phyloP scores from a whole-genome alignment of 2,329 filamentous ascomycete species.

The Cladosporium austrohemisphaericum region DNA sequence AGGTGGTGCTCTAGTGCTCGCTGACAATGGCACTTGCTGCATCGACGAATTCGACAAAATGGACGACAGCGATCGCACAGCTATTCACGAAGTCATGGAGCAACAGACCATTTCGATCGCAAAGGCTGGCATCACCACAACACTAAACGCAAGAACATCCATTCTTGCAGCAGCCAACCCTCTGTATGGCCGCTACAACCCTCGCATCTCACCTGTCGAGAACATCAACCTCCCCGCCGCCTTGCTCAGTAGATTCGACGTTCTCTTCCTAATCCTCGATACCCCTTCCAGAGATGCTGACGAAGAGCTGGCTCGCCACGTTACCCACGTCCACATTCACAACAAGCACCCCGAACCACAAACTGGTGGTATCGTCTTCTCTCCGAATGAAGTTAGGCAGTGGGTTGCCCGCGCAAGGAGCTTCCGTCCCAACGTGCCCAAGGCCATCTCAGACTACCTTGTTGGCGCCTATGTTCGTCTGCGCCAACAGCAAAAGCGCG shows the following conservation, averaged over 20 bases:
- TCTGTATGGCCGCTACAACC: slow-evolving; percentile 96
- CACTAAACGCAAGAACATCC: slow-evolving; percentile 82
- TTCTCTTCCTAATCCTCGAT: slow-evolving; percentile 94
- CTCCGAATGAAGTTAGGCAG: slow-evolving; percentile 87
- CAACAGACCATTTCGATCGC: slow-evolving; percentile 83
- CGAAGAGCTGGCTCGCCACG: slow-evolving; percentile 90
- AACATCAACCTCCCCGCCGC: slow-evolving; percentile 99
- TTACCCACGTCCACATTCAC: slow-evolving; percentile 96
- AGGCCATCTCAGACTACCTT: slow-evolving; percentile 88
- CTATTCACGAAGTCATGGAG: slow-evolving; percentile 86
- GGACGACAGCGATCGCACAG: slow-evolving; percentile 77
- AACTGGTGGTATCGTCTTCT: slow-evolving; percentile 70
- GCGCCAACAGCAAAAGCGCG: slow-evolving; percentile 84
- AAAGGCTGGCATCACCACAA: slow-evolving; percentile 93
- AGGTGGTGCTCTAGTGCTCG: slow-evolving; percentile 73
- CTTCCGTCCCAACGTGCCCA: slow-evolving; percentile 81
- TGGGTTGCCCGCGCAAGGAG: slow-evolving; percentile 92
- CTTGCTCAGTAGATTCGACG: slow-evolving; percentile 91
- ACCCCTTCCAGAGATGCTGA: slow-evolving; percentile 85
- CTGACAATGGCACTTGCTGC: slow-evolving; percentile 80
- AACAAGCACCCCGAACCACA: slow-evolving; percentile 77
- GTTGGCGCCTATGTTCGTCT: slow-evolving; percentile 94
- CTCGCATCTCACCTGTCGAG: slow-evolving; percentile 91
- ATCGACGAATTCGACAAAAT: slow-evolving; percentile 90
- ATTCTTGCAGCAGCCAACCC: slow-evolving; percentile 93